Base-by-base conservation (phyloP, 2,329 filamentous ascomycete genomes). In the Metarhizium anisopliae region DNA sequence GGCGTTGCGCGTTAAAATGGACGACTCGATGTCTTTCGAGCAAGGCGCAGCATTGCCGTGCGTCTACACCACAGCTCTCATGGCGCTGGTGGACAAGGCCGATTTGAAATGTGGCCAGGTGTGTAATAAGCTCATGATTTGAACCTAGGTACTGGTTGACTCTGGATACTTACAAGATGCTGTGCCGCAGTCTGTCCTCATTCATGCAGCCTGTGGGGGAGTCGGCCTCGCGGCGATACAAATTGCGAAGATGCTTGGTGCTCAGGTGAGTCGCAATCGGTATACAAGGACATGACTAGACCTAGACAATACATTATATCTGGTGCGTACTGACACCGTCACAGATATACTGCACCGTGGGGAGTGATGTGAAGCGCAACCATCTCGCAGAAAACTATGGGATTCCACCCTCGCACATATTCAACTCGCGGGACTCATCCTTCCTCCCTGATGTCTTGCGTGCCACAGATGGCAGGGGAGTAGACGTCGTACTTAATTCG, bases 21-120 rank as follows among this genome's bases (percentile, higher is more conserved):
- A 25, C 25, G 25, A 25, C 25, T 25, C 25, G 25, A 25, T 25
- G 25, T 1, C 25, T 25, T 25, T 72, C n/a, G 64, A 66, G 6
- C 61, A 66, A 2, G 72, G 67, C 0, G 69, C 67, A 1, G 65
- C 69, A 0, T 61, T 74, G 43, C 69, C 70, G 0, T 54, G 67
- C 1, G 63, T 64, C 0, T 73, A 61, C 52, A 45, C 52, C 2
- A 75, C 73, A 0, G 70, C 66, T 0, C 63, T 68, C 6, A 45
- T 59, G 11, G 35, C 54, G 0, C 42, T 63, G 1, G 2, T 62
- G 1, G 43, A 58, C 25, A 6, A 58, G 2, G 61, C 53, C 2
- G 8, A 51, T 5, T 18, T 63, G 3, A 7, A 51, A n/a, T 50
- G 53, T 29, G 59, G 56, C 2, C 54, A 62, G 55, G 56, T 40